A percentile compares a stretch with the other conserved stretches of the same genome.
Evolutionary conservation across 805 yeast genomes (phyloP).

Genomic region (Candida stauntonica): DNA sequence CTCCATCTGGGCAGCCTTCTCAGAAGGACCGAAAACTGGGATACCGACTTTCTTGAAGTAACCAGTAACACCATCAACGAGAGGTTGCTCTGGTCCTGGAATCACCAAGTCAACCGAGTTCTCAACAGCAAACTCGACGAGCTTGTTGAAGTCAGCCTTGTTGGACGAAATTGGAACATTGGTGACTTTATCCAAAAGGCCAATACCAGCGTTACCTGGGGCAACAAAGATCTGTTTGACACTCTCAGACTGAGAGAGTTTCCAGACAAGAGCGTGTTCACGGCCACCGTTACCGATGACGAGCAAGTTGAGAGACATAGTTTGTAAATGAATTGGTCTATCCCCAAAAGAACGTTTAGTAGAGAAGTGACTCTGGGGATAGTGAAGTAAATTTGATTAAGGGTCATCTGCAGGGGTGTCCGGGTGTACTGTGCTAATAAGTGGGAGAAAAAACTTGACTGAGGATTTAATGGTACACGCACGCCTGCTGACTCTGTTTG

Average conservation of each 20-base stretch:
- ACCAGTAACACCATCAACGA: conserved; percentile 86
- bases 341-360: too few relatives aligned
- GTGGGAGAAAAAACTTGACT: conserved; percentile 1
- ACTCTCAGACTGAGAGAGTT: conserved; percentile 68
- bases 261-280: conserved; percentile 96
- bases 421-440: conserved; percentile 7
- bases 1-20: conserved; percentile 87
- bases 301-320: conserved; percentile 53
- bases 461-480: conserved; percentile 1
- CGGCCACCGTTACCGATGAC: conserved; percentile 98
- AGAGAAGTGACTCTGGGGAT: too few relatives aligned
- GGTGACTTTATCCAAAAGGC: conserved; percentile 49
- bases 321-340: not conserved
- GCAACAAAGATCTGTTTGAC: conserved; percentile 81
- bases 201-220: conserved; percentile 96
- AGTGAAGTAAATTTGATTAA: not conserved
- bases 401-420: not conserved
- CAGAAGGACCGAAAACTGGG: conserved; percentile 96
- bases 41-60: conserved; percentile 77
- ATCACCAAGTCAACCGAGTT: conserved; percentile 69
- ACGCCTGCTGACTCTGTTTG: conserved; percentile 2
- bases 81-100: conserved; percentile 99
- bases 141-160: conserved; percentile 59
- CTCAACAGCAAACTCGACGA: conserved; percentile 70
- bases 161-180: conserved; percentile 66